These are phyloP conservation scores for Xerocomellus intermedius DNA, from an alignment of 768 basidiomycete species.

Conservation along the genomic window DNA sequence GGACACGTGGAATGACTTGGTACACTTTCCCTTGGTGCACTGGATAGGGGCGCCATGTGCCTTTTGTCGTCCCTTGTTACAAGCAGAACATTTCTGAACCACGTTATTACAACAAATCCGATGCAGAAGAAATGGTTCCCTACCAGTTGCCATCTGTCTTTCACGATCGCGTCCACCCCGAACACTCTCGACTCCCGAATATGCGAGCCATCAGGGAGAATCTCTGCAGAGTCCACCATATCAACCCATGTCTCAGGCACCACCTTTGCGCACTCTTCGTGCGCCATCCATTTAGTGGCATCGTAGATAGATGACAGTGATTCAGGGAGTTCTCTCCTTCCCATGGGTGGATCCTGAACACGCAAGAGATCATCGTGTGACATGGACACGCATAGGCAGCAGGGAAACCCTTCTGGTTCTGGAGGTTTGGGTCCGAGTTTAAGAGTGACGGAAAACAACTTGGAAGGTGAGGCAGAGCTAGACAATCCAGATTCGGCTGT, in stretches of 20 bases:
- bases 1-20: conserved; percentile 89
- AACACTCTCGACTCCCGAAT: conserved; percentile 58
- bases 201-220: conserved; percentile 31
- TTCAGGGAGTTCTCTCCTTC: conserved; percentile 52
- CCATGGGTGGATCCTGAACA: conserved; percentile 66
- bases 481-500: conserved; percentile 3
- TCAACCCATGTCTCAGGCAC: conserved; percentile 95
- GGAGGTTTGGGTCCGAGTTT: conserved; percentile 65
- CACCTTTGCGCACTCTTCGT: conserved; percentile 74
- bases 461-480: conserved; percentile 25
- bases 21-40: conserved; percentile 92
- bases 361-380: conserved; percentile 53
- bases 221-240: conserved; percentile 44
- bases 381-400: conserved; percentile 64
- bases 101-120: neutral
- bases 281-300: conserved; percentile 63
- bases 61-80: conserved; percentile 64
- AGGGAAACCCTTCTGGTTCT: conserved; percentile 58
- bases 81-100: conserved; percentile 86
- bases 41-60: conserved; percentile 83
- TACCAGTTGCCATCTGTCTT: conserved; percentile 92
- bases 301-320: conserved; percentile 22
- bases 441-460: conserved; percentile 56
- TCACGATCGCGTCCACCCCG: conserved; percentile 86
- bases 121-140: conserved; percentile 25